Evolutionary conservation across 805 yeast genomes (phyloP), one percentile per base, ranked within the genome.

Genomic region (Candida coleopterorum): DNA sequence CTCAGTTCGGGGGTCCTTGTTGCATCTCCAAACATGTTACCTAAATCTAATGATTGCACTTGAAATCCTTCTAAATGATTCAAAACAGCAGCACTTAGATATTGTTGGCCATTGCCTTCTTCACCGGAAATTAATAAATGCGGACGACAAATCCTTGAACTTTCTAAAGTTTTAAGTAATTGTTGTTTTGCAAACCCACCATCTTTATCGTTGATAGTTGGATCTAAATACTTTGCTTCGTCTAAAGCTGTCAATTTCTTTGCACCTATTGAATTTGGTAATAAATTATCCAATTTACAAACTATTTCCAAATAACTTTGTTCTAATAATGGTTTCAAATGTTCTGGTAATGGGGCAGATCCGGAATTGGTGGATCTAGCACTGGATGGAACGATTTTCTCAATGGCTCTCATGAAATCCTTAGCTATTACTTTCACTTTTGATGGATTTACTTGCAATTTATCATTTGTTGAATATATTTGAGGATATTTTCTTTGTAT

Each of bases 401-500:
- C 88, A 34, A 90, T 55, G 0, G 97, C 95, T 38, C 77, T 66
- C 72, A 86, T 80, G 52, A 93, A 90, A 59, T 93, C 98, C 43
- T 77, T 74, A 0, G 95, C 83, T 9, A 74, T 73, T 2, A 90
- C 95, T 34, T 68, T 71, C 23, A 93, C 83, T 25, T 77, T 64
- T 3, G 72, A 57, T 4, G 95, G 86, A 52, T 88, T 78, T 22
- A 93, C 81, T 30, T 67, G 57, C 29, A 90, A 68, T 53, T 88
- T 90, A 32, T 83, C 84, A 36, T 73, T 69, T 8, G 89, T 74
- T 44, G 72, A 63, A 58, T 93, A 93, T 30, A 93, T 90, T 58
- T 93, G 97, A 0, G 99, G 99, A 48, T 82, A 90, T 31, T 81
- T 76, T 45, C 97, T 68, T 60, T 90, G 97, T 27, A 93, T 90